phyloP scores from a whole-genome alignment of 1,284 basidiomycete genomes.

The Coriolopsis trogii region DNA sequence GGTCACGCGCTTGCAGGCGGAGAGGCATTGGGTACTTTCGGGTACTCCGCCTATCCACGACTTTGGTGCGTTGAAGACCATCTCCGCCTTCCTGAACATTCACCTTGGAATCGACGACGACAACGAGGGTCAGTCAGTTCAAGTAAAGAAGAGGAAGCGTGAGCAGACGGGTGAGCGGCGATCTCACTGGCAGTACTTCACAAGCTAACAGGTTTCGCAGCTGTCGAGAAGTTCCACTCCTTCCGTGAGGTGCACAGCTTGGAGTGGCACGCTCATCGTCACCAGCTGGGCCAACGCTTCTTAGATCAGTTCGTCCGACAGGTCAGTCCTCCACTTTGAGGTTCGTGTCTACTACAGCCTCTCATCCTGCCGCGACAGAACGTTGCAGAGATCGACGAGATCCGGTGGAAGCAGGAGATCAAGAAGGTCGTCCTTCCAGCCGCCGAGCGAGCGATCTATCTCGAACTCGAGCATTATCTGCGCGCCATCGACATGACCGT shows the following conservation, averaged over 20 bases:
- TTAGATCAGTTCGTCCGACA: conserved; percentile 85
- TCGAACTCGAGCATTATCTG: conserved; percentile 94
- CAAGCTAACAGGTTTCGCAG: conserved; percentile 41
- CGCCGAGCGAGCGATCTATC: conserved; percentile 92
- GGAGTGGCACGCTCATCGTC: conserved; percentile 90
- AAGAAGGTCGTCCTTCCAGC: conserved; percentile 81
- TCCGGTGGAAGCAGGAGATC: conserved; percentile 75
- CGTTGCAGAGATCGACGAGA: conserved; percentile 95
- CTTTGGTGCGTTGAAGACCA: conserved; percentile 90
- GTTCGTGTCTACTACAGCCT: background rate
- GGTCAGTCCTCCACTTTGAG: conserved; percentile 46
- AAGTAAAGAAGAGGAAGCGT: conserved; percentile 78
- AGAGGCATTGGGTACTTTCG: conserved; percentile 92
- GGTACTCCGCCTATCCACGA: conserved; percentile 94
- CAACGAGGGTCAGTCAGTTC: conserved; percentile 73
- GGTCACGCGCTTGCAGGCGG: conserved; percentile 77
- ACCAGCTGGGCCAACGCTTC: conserved; percentile 84
- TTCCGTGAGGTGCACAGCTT: conserved; percentile 93
- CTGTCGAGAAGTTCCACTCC: conserved; percentile 92
- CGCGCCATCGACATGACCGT: conserved; percentile 88
- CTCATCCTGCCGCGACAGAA: conserved; percentile 55
- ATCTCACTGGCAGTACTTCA: background rate
- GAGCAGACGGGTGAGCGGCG: conserved; percentile 76
- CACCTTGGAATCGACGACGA: conserved; percentile 92
- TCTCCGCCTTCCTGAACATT: conserved; percentile 83